These are phyloP conservation scores for Crinitomyces ghanaensis DNA, from an alignment of 805 yeast species.

Conservation along the genomic window DNA sequence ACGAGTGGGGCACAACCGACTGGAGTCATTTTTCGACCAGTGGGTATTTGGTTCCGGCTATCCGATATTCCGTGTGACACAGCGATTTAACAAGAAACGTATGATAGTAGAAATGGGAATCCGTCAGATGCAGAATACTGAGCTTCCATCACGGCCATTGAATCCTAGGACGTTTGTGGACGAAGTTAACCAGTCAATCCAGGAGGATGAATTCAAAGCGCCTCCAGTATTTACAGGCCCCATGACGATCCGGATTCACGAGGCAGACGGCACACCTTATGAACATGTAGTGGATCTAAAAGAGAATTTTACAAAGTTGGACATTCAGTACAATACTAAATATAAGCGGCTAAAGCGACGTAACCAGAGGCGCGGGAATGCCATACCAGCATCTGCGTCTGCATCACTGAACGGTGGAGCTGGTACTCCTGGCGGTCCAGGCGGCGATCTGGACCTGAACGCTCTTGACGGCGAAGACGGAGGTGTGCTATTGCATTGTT, in stretches of 20 bases:
- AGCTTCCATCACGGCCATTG: conserved; percentile 32
- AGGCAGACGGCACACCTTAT: conserved; percentile 96
- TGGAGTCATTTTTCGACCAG: conserved; percentile 77
- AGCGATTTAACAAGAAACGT: conserved; percentile 84
- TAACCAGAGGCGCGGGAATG: conserved; percentile 27
- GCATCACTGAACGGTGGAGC: conserved; percentile 6
- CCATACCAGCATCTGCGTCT: conserved; percentile 4
- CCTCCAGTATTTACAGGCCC: conserved; percentile 64
- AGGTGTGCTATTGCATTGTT: conserved; percentile 36
- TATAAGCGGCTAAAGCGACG: conserved; percentile 70
- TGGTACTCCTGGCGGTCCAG: conserved; percentile 6
- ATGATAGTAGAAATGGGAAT: conserved; percentile 92
- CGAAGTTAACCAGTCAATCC: conserved; percentile 21
- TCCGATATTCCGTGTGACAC: conserved; percentile 81
- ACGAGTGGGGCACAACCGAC: conserved; percentile 75
- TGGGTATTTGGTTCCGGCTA: conserved; percentile 89
- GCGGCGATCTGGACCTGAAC: conserved; percentile 16
- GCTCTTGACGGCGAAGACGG: conserved; percentile 23
- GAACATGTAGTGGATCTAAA: conserved; percentile 92
- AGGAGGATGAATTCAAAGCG: conserved; percentile 10
- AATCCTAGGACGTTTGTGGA: conserved; percentile 27
- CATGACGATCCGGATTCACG: conserved; percentile 93
- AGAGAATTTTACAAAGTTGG: conserved; percentile 75
- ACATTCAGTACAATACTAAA: conserved; percentile 90
- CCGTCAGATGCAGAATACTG: conserved; percentile 73